Base-by-base conservation (phyloP, 805 yeast species). In the Starmerella powellii region DNA sequence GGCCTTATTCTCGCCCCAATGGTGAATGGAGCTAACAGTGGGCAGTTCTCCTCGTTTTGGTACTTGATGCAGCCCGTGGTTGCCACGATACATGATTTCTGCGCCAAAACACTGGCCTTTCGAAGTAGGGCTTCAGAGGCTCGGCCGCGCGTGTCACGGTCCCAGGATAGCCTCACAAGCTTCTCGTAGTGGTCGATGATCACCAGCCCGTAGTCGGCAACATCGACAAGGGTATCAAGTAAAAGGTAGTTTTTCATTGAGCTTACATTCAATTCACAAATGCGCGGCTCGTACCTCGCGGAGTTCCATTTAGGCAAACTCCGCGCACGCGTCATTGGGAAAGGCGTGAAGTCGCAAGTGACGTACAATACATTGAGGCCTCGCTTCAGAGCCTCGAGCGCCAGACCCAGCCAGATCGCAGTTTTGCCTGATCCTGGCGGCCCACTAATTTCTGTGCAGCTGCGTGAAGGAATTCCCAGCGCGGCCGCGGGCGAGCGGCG, bases 381-480 rank as follows among this genome's bases (percentile, higher is more conserved):
- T 13, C 43, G 34, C n/a, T 33, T 29, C 16, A 56, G 38, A 15
- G 57, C 50, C 29, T 49, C 48, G 6, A 39, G 19, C 11, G 46
- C 47, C 8, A 54, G 42, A 6, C 40, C 23, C 15, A 57, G 48
- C 13, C 45, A 53, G 0, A 58, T 13, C 8, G 52, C 38, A 2
- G 58, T 54, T 37, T 54, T 57, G 4, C 61, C 63, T 2, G 47
- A 30, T 5, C 59, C 63, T 1, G 61, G 60, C 3, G 55, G 53
- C 3, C 61, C 62, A 1, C 52, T 37, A 3, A 58, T n/a, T 35
- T 59, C 61, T 4, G 50, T 41, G 16, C 50, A 3, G 28, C 40
- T 38, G 15, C 17, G 21, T 11, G 23, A 10, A 1, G 54, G 50
- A 3, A 50, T 17, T 11, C 55, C 45, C 2, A 4, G 12, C 15